Conservation (phyloP, 2,329 filamentous ascomycete genomes). For the Colletotrichum destructivum region DNA sequence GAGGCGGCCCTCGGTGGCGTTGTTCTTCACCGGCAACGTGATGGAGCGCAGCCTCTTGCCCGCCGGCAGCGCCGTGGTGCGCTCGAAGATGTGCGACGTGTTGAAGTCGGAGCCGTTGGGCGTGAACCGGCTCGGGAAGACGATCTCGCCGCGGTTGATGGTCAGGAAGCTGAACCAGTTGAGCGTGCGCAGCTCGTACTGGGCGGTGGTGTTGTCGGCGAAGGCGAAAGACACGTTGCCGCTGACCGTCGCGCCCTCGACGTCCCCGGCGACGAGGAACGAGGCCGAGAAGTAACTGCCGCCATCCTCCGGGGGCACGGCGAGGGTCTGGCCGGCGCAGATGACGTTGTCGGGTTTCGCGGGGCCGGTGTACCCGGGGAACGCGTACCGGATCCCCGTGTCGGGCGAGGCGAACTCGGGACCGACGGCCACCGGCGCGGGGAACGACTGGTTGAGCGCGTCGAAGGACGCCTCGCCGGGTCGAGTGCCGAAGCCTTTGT, state of each 20-base stretch:
- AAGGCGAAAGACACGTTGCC: slow-evolving; percentile 61
- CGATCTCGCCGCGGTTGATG: slow-evolving; percentile 62
- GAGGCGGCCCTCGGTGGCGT: slow-evolving; percentile 54
- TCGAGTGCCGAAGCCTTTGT: slow-evolving; percentile 61
- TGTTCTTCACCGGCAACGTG: slow-evolving; percentile 56
- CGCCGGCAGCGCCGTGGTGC: slow-evolving; percentile 54
- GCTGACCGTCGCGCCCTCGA: slow-evolving; percentile 54
- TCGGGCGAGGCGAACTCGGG: slow-evolving; percentile 56
- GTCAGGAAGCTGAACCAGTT: slow-evolving; percentile 62
- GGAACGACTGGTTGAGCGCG: slow-evolving; percentile 58
- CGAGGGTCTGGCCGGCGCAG: slow-evolving; percentile 57
- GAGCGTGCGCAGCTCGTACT: slow-evolving; percentile 59
- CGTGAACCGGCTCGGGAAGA: slow-evolving; percentile 60
- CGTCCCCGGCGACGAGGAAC: slow-evolving; percentile 60
- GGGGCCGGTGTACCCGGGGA: slow-evolving; percentile 56
- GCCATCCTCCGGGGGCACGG: slow-evolving; percentile 45
- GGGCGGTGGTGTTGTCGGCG: slow-evolving; percentile 56
- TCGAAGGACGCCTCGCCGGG: slow-evolving; percentile 64
- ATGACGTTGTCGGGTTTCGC: slow-evolving; percentile 61
- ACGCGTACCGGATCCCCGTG: slow-evolving; percentile 59
- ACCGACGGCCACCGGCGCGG: slow-evolving; percentile 49
- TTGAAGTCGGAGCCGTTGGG: slow-evolving; percentile 58
- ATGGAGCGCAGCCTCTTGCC: slow-evolving; percentile 57
- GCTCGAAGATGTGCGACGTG: slow-evolving; percentile 62
- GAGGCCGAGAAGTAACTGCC: slow-evolving; percentile 58